These are phyloP conservation scores for Heterobasidion irregulare DNA, from an alignment of 1,284 basidiomycete species.

Conservation along the genomic window DNA sequence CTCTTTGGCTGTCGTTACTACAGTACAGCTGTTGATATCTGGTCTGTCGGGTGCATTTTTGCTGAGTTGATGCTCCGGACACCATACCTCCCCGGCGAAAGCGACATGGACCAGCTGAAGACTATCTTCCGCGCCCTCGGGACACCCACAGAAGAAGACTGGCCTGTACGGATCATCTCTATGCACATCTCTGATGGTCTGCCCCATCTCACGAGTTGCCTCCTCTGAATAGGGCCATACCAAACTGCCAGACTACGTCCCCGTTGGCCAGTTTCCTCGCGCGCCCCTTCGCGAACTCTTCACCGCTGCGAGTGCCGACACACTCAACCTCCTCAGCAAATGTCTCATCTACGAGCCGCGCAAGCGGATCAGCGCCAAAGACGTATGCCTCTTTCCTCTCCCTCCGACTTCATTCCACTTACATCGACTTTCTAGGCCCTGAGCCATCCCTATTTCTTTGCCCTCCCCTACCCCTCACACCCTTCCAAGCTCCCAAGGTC, in stretches of 20 bases:
- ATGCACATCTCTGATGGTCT: not conserved
- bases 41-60: slow-evolving; percentile 95
- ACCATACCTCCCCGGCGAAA: slow-evolving; percentile 89
- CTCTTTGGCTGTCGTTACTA: slow-evolving; percentile 87
- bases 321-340: slow-evolving; percentile 76
- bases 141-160: slow-evolving; percentile 92
- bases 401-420: not conserved
- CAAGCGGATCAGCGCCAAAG: slow-evolving; percentile 73
- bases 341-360: slow-evolving; percentile 85
- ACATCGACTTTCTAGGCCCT: slow-evolving; percentile 45
- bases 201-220: too few species aligned
- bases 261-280: slow-evolving; percentile 77
- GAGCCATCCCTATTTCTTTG: slow-evolving; percentile 70
- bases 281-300: slow-evolving; percentile 81
- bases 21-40: slow-evolving; percentile 83
- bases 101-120: slow-evolving; percentile 93
- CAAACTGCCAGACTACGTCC: slow-evolving; percentile 83
- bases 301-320: slow-evolving; percentile 83
- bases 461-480: slow-evolving; percentile 72
- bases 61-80: slow-evolving; percentile 94
- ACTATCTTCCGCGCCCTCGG: slow-evolving; percentile 93
- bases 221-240: slow-evolving; percentile 62
- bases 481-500: slow-evolving; percentile 81
- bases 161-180: slow-evolving; percentile 62
- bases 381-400: slow-evolving; percentile 27